Evolutionary conservation across 2,329 filamentous ascomycete genomes (phyloP).

Genomic region (Apiospora kogelbergensis): DNA sequence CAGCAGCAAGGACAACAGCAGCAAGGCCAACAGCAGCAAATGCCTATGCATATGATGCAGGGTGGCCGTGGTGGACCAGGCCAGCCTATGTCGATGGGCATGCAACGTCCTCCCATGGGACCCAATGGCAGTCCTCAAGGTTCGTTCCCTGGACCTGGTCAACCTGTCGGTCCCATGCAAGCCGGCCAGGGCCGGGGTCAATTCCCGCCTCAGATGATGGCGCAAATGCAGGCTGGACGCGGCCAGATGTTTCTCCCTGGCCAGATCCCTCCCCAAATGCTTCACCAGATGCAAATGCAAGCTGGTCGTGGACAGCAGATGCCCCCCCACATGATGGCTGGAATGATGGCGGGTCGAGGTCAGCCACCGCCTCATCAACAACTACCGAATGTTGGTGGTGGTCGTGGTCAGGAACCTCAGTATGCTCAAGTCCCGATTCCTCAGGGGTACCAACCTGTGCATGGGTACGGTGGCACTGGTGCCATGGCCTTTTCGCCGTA

Average conservation of each 20-base stretch:
- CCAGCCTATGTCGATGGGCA: slow-evolving; percentile 14
- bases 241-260: slow-evolving; percentile 15
- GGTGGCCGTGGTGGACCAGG: slow-evolving; percentile 6
- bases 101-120: slow-evolving; percentile 9
- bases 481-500: slow-evolving; percentile 29
- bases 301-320: slow-evolving; percentile 18
- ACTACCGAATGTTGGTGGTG: too few relatives aligned
- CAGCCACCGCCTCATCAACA: not conserved
- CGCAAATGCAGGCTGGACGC: slow-evolving; percentile 18
- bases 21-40: not conserved
- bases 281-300: slow-evolving; percentile 18
- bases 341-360: not conserved
- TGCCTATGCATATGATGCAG: not conserved
- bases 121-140: slow-evolving; percentile 16
- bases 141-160: slow-evolving; percentile 13
- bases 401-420: slow-evolving; percentile 15
- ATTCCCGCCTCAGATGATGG: slow-evolving; percentile 18
- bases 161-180: not conserved
- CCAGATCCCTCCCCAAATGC: slow-evolving; percentile 17
- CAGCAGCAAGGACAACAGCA: slow-evolving; percentile 15
- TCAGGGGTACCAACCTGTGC: slow-evolving; percentile 31
- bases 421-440: slow-evolving; percentile 34
- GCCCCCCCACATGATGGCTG: slow-evolving; percentile 14
- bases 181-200: slow-evolving; percentile 18
- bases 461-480: slow-evolving; percentile 28